Evolutionary conservation across 257 asterid genomes (phyloP).

Genomic region (Rhazya stricta): DNA sequence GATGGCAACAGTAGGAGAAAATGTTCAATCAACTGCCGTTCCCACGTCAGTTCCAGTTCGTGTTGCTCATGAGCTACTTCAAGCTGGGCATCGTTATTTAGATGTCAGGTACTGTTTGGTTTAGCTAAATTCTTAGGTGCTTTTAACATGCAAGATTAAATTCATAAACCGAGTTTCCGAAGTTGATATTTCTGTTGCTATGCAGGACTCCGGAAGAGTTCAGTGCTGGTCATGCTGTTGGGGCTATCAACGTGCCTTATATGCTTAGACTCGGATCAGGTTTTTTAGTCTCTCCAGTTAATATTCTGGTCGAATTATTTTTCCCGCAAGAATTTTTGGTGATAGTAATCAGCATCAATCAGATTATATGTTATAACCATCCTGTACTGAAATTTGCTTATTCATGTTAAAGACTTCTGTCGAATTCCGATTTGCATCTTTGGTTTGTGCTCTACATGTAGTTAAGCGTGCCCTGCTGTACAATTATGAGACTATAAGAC

Average conservation of each 20-base stretch:
- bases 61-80: slow-evolving; percentile 69
- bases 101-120: slow-evolving; percentile 54
- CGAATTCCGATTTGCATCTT: not conserved
- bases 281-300: not conserved
- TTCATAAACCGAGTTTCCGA: not conserved
- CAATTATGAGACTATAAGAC: not conserved
- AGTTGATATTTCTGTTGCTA: not conserved
- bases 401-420: not conserved
- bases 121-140: not conserved
- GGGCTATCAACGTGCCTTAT: slow-evolving; percentile 72
- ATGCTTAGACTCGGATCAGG: slow-evolving; percentile 61
- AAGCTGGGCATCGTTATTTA: slow-evolving; percentile 67
- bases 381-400: not conserved
- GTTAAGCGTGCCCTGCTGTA: not conserved
- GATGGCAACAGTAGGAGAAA: slow-evolving; percentile 34
- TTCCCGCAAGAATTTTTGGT: not conserved
- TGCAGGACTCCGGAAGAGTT: slow-evolving; percentile 69
- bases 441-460: not conserved
- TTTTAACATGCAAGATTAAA: not conserved
- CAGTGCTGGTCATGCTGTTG: slow-evolving; percentile 54
- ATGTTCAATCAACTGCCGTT: slow-evolving; percentile 29
- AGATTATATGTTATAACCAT: no score
- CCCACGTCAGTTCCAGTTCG: slow-evolving; percentile 80
- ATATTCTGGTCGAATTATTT: not conserved
- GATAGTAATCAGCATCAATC: not conserved